Conservation (phyloP, 805 yeast species). For the Helenozyma rhizophorensis region DNA sequence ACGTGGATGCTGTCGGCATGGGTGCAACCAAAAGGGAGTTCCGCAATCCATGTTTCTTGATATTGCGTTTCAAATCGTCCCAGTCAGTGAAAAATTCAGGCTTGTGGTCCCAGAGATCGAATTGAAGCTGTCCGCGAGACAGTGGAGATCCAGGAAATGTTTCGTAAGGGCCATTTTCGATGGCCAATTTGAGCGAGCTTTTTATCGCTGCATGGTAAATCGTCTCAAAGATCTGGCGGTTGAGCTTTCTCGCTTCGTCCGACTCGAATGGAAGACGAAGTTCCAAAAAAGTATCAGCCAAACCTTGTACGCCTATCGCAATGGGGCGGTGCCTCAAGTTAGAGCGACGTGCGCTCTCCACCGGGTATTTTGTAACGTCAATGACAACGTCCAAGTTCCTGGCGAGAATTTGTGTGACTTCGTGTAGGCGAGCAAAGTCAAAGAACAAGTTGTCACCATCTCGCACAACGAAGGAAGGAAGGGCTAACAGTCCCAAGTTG, state of each 20-base stretch:
- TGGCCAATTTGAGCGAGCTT: constrained; percentile 79
- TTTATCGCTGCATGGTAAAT: constrained; percentile 92
- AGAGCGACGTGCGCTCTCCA: constrained; percentile 66
- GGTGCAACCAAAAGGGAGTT: constrained; percentile 89
- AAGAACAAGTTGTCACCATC: constrained; percentile 44
- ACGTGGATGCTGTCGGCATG: constrained; percentile 98
- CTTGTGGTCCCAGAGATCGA: constrained; percentile 77
- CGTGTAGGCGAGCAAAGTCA: constrained; percentile 72
- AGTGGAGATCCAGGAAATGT: constrained; percentile 85
- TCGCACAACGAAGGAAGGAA: constrained; percentile 64
- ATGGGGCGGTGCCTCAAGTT: constrained; percentile 86
- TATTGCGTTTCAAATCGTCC: constrained; percentile 60
- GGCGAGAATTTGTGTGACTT: constrained; percentile 70
- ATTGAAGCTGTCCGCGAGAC: constrained; percentile 79
- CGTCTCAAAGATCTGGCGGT: constrained; percentile 88
- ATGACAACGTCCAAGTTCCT: constrained; percentile 78
- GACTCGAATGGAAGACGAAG: constrained; percentile 86
- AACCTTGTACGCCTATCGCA: constrained; percentile 97
- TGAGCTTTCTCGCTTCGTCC: constrained; percentile 66
- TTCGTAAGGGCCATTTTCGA: constrained; percentile 62
- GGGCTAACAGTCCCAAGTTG: constrained; percentile 85
- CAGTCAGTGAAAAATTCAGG: constrained; percentile 82
- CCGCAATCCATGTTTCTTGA: constrained; percentile 66
- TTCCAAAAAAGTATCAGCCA: constrained; percentile 82
- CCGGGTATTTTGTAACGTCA: constrained; percentile 83